Conservation (phyloP, 139 green algal genomes). For the Picochlorum sp. region DNA sequence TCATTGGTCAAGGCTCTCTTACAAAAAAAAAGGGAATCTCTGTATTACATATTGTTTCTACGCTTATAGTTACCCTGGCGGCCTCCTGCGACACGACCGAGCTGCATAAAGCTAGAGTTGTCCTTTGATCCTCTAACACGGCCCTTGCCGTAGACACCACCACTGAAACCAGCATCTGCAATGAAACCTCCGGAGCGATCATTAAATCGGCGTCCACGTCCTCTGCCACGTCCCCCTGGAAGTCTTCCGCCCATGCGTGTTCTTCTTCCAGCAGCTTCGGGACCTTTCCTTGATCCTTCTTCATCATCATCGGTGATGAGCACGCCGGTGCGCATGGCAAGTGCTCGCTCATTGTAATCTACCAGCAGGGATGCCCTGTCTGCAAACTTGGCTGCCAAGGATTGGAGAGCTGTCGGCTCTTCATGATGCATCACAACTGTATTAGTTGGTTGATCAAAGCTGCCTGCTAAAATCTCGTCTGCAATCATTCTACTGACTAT, state of each 20-base stretch:
- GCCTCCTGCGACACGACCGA: slow-evolving; percentile 8
- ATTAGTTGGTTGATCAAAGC: slow-evolving; percentile 86
- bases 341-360: slow-evolving; percentile 91
- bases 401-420: slow-evolving; percentile 65
- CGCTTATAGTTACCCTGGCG: not conserved
- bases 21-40: not conserved
- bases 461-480: slow-evolving; percentile 75
- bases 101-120: slow-evolving; percentile 22
- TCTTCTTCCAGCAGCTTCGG: slow-evolving; percentile 16
- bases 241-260: slow-evolving; percentile 33
- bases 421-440: slow-evolving; percentile 87
- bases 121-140: slow-evolving; percentile 11
- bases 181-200: slow-evolving; percentile 3
- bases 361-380: slow-evolving; percentile 74
- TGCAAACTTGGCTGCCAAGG: slow-evolving; percentile 60
- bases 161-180: slow-evolving; percentile 17
- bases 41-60: not conserved
- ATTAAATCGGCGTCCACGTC: slow-evolving; percentile 13
- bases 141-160: slow-evolving; percentile 26
- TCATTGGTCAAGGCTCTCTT: no score
- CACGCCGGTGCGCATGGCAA: slow-evolving; percentile 70
- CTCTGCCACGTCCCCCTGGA: slow-evolving; percentile 23
- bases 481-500: slow-evolving; percentile 88
- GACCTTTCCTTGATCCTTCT: slow-evolving; percentile 6
- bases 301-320: slow-evolving; percentile 42